These are phyloP conservation scores for Umbelopsis vinacea DNA, from an alignment of 192 early-diverging fungal species.

Conservation along the genomic window DNA sequence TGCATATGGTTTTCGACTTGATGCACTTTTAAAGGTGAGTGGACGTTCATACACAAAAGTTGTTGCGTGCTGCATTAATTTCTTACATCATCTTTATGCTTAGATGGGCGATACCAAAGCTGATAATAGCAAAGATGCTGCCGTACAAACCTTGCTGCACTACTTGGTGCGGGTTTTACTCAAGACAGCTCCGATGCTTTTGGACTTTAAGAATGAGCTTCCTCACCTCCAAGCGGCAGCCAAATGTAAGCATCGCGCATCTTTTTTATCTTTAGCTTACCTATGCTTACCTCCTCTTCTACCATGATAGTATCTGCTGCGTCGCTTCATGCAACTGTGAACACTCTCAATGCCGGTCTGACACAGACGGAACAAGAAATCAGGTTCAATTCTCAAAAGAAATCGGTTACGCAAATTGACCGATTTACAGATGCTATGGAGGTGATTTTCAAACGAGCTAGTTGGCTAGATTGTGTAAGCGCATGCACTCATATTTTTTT, in stretches of 20 bases:
- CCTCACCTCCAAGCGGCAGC: slow-evolving; percentile 57
- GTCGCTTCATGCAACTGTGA: slow-evolving; percentile 54
- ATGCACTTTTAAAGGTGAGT: slow-evolving; percentile 56
- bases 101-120: slow-evolving; percentile 62
- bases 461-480: not conserved
- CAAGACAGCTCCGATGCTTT: slow-evolving; percentile 41
- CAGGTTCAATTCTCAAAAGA: slow-evolving; percentile 19
- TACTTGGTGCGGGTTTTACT: slow-evolving; percentile 54
- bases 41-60: not conserved
- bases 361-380: slow-evolving; percentile 54
- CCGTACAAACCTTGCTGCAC: slow-evolving; percentile 54
- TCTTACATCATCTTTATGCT: not conserved
- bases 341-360: slow-evolving; percentile 46
- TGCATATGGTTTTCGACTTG: slow-evolving; percentile 59
- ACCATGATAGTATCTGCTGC: slow-evolving; percentile 42
- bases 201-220: slow-evolving; percentile 58
- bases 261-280: too few relatives aligned
- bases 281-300: too few relatives aligned
- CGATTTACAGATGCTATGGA: slow-evolving; percentile 56
- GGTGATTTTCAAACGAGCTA: slow-evolving; percentile 31
- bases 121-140: slow-evolving; percentile 46
- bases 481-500: not conserved
- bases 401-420: slow-evolving; percentile 46
- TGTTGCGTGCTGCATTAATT: not conserved
- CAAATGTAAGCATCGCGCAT: slow-evolving; percentile 30